Conservation (phyloP, 495 filamentous ascomycete species). For the Penicillium egyptiacum region DNA sequence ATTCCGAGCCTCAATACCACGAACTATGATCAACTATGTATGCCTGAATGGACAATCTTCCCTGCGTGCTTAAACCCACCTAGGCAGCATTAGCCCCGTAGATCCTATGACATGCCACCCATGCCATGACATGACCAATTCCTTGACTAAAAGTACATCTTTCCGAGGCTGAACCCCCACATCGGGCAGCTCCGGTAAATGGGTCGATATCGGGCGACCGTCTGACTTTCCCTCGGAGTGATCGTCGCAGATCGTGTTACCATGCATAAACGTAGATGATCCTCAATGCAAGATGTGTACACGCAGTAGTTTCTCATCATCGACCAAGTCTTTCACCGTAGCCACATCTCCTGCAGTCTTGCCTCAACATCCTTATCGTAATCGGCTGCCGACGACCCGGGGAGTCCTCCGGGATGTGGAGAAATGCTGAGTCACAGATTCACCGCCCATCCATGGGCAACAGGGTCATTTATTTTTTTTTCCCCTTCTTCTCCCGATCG, state of each 20-base stretch:
- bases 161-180: not conserved
- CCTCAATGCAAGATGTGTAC: not conserved
- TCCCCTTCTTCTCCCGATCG: slow-evolving; percentile 11
- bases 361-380: slow-evolving; percentile 11
- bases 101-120: not conserved
- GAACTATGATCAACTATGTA: slow-evolving; percentile 11
- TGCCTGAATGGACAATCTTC: slow-evolving; percentile 11
- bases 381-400: not conserved
- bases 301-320: slow-evolving; percentile 1
- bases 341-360: slow-evolving; percentile 12
- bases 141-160: slow-evolving; percentile 7
- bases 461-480: slow-evolving; percentile 15
- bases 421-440: slow-evolving; percentile 28
- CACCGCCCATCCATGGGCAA: slow-evolving; percentile 29
- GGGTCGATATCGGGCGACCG: slow-evolving; percentile 16
- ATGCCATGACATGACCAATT: not conserved
- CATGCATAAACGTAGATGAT: not conserved
- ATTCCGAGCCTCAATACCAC: slow-evolving; percentile 10
- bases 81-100: not conserved
- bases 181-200: slow-evolving; percentile 10
- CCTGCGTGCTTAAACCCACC: not conserved
- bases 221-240: slow-evolving; percentile 21
- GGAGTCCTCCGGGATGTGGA: slow-evolving; percentile 12
- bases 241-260: slow-evolving; percentile 10
- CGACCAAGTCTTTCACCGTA: not conserved